Evolutionary conservation across 2,329 filamentous ascomycete species (phyloP).

Genomic region (Phoma sp.): DNA sequence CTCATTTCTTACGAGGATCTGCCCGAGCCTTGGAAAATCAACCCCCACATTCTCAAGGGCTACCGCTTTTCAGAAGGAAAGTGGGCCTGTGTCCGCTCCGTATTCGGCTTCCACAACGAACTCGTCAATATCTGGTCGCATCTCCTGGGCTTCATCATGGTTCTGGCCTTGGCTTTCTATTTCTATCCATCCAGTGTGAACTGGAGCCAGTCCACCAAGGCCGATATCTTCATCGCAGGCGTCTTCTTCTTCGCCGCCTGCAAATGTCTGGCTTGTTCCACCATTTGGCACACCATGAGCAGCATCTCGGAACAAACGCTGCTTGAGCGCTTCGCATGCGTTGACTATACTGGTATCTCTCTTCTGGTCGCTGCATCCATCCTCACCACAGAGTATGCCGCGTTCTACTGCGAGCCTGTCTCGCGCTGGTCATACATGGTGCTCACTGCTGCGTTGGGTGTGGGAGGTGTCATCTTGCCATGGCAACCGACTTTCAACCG

Average conservation of each 20-base stretch:
- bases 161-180: constrained; percentile 89
- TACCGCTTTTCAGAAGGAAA: constrained; percentile 96
- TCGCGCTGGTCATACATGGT: constrained; percentile 87
- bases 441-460: constrained; percentile 78
- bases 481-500: constrained; percentile 98
- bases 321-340: constrained; percentile 94
- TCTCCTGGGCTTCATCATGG: constrained; percentile 82
- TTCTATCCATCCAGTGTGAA: constrained; percentile 90
- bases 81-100: constrained; percentile 82
- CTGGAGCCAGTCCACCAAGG: constrained; percentile 83
- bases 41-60: constrained; percentile 87
- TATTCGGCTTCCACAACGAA: constrained; percentile 88
- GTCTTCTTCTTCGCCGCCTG: constrained; percentile 96
- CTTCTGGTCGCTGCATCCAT: constrained; percentile 94
- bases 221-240: constrained; percentile 88
- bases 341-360: constrained; percentile 98
- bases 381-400: constrained; percentile 97
- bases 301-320: constrained; percentile 88
- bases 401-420: constrained; percentile 94
- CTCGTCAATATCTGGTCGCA: constrained; percentile 98
- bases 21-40: constrained; percentile 89
- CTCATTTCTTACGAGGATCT: constrained; percentile 89
- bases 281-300: constrained; percentile 99
- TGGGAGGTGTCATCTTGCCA: constrained; percentile 87
- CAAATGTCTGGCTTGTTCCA: constrained; percentile 93